Evolutionary conservation across 1,284 basidiomycete genomes (phyloP), one percentile per base, ranked within the genome.

Genomic region (Boletus albobrunnescens): DNA sequence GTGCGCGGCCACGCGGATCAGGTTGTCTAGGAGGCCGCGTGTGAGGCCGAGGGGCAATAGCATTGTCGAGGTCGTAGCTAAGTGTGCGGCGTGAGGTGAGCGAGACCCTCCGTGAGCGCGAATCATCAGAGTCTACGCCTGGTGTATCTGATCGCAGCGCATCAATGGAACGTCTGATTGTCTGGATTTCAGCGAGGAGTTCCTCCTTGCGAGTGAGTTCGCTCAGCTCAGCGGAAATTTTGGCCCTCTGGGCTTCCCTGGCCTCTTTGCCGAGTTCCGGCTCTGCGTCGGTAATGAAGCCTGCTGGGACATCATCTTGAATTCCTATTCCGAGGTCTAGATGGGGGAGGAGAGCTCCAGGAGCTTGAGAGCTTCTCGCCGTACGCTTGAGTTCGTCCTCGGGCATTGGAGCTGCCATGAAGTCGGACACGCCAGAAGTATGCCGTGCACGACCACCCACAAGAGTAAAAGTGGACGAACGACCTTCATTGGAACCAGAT

Each of bases 111-210:
- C 82, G 81, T 41, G 85, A 88, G 28, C 71, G 68, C 22, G 67
- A 65, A 26, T 74, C 73, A 42, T 73, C 71, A 32, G 80, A 77
- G 27, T 79, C 77, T 6, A 76, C 70, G 20, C 72, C 73, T 16
- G 84, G 79, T 6, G 81, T 81, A 33, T 87, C 84, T 11, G 79
- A 72, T 61, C 81, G 81, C 41, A 91, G 70, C 3, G 78, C 70
- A 41, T 89, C 85, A 58, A 91, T 87, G 3, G 86, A 88, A 55
- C 78, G 75, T 36, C 88, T 78, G 50, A 91, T 86, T 11, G 76
- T 83, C 57, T 84, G 77, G 44, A 91, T 91, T 65, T 91, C 88
- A 17, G 77, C 72, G 41, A 87, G 68, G 4, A 91, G 73, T 38
- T 79, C 78, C 60, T 87, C 78, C 61, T 84, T 87, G 56, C 77